Evolutionary conservation across 208 protist genomes (phyloP), one percentile per base, ranked within the genome.

Genomic region (Zelonia costaricensis): DNA sequence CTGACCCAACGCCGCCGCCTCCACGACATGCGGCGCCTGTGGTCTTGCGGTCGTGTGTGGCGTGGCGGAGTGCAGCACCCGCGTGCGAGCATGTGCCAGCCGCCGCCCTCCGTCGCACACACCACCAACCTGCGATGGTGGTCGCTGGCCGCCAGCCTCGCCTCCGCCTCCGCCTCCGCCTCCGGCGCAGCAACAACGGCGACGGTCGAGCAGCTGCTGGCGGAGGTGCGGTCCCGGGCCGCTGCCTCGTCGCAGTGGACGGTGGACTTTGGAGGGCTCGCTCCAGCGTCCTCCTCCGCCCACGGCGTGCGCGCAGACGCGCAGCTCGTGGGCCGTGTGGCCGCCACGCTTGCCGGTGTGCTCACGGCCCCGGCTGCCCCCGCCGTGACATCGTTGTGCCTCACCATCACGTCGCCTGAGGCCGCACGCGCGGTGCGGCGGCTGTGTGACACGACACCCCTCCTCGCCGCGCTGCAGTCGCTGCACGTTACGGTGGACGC

Each of bases 261-360:
- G 23, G 15, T 89, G 3, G 78, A 88, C 68, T 70, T 84, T n/a
- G 58, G 55, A 1, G 60, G 59, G 20, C 12, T 80, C n/a, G 38
- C 5, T 28, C 3, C 59, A 69, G 15, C 52, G 47, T n/a, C n/a
- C 55, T 36, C 54, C 39, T 23, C 52, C 28, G 30, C 40, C n/a
- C 31, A 42, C 13, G 43, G n/a, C n/a, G n/a, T n/a, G n/a, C n/a
- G n/a, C n/a, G 13, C 18, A 27, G 53, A 27, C 33, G 28, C 52
- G 43, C 62, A 73, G 38, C 57, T 76, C 56, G 22, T 75, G 12
- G 44, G 35, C 18, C 39, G 58, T 10, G 57, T 69, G 30, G 43
- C 55, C 18, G 22, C 58, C 6, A 42, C 65, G 27, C 49, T 75
- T 49, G 65, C 55, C 20, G 18, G 15, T 1, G 64, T 53, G 25